Evolutionary conservation across 2,329 filamentous ascomycete species (phyloP).

Genomic region (Beauveria bassiana): DNA sequence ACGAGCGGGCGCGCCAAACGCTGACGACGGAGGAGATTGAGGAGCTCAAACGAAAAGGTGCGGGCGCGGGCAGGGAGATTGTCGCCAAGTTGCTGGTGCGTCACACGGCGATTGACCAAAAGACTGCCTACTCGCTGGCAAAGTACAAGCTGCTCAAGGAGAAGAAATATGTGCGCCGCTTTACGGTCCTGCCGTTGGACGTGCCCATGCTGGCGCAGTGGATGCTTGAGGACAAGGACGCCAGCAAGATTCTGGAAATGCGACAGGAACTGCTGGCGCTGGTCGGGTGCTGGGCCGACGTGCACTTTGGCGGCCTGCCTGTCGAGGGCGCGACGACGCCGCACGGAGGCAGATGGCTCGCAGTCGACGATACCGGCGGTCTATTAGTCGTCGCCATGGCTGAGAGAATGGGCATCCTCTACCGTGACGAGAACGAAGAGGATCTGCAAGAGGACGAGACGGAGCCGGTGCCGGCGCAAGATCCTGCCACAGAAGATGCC

Average conservation of each 20-base stretch:
- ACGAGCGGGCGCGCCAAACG: constrained; percentile 62
- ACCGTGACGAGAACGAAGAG: constrained; percentile 32
- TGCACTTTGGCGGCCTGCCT: constrained; percentile 51
- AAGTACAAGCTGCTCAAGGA: constrained; percentile 95
- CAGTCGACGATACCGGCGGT: constrained; percentile 82
- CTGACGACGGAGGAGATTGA: constrained; percentile 71
- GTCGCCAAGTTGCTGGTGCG: constrained; percentile 89
- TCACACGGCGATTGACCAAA: constrained; percentile 84
- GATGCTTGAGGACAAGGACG: constrained; percentile 72
- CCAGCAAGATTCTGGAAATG: constrained; percentile 74
- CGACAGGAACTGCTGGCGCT: constrained; percentile 76
- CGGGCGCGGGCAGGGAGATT: constrained; percentile 75
- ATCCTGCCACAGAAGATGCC: neutral
- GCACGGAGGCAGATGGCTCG: constrained; percentile 57
- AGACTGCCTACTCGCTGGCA: constrained; percentile 85
- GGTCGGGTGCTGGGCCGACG: constrained; percentile 82
- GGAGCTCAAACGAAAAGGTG: constrained; percentile 63
- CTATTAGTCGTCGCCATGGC: constrained; percentile 76
- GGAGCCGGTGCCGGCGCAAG: constrained; percentile 1
- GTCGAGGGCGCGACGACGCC: constrained; percentile 19
- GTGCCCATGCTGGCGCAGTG: constrained; percentile 68
- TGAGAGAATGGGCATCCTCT: constrained; percentile 78
- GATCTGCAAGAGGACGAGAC: neutral
- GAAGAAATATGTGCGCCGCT: constrained; percentile 85
- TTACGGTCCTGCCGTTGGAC: constrained; percentile 78